A percentile compares a stretch with the other conserved stretches of the same genome.
Evolutionary conservation across 148 eudicot species (phyloP).

Genomic region (Arbutus unedo): DNA sequence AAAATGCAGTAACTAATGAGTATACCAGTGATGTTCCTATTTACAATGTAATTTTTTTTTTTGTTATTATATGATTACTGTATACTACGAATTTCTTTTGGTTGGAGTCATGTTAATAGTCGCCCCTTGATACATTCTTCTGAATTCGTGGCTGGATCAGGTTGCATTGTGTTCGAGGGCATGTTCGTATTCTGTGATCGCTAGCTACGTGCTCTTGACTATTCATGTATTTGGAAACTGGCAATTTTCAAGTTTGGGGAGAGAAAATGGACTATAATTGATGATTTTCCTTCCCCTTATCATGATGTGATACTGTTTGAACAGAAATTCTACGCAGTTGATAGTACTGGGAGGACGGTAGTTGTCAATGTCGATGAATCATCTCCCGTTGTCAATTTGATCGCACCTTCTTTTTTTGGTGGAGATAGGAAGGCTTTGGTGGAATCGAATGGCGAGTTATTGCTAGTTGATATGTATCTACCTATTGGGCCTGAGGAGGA

Average conservation of each 20-base stretch:
- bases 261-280: constrained; percentile 49
- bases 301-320: constrained; percentile 62
- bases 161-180: constrained; percentile 29
- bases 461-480: constrained; percentile 65
- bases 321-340: constrained; percentile 68
- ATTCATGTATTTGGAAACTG: constrained; percentile 72
- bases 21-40: no score
- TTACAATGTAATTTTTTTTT: not conserved
- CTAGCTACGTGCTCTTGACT: constrained; percentile 48
- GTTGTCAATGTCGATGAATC: constrained; percentile 26
- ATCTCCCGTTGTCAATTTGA: constrained; percentile 23
- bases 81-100: not conserved
- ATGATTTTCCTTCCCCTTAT: constrained; percentile 45
- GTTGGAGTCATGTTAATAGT: not conserved
- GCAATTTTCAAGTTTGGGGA: constrained; percentile 51
- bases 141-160: not conserved
- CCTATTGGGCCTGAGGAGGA: constrained; percentile 49
- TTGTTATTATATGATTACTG: not conserved
- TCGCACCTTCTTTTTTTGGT: constrained; percentile 53
- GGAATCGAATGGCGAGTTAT: constrained; percentile 47
- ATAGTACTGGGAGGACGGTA: constrained; percentile 52
- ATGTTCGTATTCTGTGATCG: constrained; percentile 16
- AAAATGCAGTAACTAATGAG: no score
- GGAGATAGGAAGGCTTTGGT: constrained; percentile 78
- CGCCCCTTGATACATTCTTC: not conserved